Evolutionary conservation across 768 basidiomycete genomes (phyloP), one percentile per base, ranked within the genome.

Genomic region (Suillus subalutaceus): DNA sequence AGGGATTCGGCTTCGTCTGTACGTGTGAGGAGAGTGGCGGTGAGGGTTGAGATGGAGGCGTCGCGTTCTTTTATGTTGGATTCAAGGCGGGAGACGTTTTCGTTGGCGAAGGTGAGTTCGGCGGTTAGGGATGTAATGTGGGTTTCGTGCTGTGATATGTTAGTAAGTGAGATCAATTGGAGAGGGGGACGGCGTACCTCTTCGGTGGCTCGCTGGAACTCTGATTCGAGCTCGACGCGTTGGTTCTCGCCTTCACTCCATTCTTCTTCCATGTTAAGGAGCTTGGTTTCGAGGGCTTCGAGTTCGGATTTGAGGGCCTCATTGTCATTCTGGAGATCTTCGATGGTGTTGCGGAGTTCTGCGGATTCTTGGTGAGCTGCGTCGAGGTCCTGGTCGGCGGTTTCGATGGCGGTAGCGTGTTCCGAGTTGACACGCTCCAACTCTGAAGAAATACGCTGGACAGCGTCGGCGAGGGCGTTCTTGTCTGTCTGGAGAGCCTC

Each of bases 11-110:
- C 76, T 64, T 89, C 87, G 16, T 79, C 75, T 69, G 89, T 86
- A 56, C 78, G 81, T 40, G 83, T 79, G 20, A 81, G 71, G 58
- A 87, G 74, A 18, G 82, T 84, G 62, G 80, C 74, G 10, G 81
- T 80, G 44, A 83, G 80, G n/a, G 81, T 81, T 3, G 79, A 73
- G 26, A 88, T 78, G 61, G 91, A 87, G 20, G 79, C 74, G 64
- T 90, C 85, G n/a, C 86, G 86, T 44, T 85, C 81, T 4, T 79
- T 82, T 46, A 90, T 72, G 65, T 85, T 83, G 32, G 84, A 84
- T 75, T 91, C 84, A 20, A 90, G 79, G 30, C 87, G 86, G n/a
- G 79, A 63, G 12, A 84, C 76, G 44, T 80, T 85, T 48, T 90
- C 89, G 43, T 81, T 71, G 7, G 85, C 82, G 68, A 83, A 86